Conservation (phyloP, 495 filamentous ascomycete genomes). For the Copromyces sp. region DNA sequence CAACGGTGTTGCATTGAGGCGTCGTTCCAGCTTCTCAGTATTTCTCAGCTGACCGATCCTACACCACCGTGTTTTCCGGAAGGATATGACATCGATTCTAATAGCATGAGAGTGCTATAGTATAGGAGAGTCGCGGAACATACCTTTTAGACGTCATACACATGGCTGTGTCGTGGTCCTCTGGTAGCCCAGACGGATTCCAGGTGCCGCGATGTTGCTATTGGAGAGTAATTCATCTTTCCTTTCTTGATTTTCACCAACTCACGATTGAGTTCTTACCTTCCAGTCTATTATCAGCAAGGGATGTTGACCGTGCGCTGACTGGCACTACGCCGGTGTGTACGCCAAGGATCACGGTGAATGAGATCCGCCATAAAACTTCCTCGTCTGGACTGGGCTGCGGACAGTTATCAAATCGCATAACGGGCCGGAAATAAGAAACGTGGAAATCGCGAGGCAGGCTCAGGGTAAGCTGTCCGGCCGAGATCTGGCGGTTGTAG, state of each 20-base stretch:
- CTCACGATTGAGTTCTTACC: background rate
- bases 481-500: background rate
- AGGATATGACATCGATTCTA: background rate
- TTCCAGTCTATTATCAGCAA: background rate
- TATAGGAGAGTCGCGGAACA: background rate
- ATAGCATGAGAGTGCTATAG: background rate
- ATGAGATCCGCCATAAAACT: background rate
- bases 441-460: background rate
- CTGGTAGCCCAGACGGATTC: background rate
- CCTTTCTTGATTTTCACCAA: background rate
- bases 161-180: background rate
- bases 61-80: background rate
- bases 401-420: background rate
- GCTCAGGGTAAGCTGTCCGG: background rate
- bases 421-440: background rate
- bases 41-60: background rate
- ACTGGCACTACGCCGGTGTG: background rate
- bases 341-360: background rate
- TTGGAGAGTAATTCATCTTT: background rate
- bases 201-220: background rate
- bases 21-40: background rate
- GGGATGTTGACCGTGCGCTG: background rate
- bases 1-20: background rate
- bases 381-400: background rate
- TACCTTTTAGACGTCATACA: background rate